Evolutionary conservation across 202 grass and related monocot genomes (phyloP).

Genomic region (Dendrocalamus latiflorus): DNA sequence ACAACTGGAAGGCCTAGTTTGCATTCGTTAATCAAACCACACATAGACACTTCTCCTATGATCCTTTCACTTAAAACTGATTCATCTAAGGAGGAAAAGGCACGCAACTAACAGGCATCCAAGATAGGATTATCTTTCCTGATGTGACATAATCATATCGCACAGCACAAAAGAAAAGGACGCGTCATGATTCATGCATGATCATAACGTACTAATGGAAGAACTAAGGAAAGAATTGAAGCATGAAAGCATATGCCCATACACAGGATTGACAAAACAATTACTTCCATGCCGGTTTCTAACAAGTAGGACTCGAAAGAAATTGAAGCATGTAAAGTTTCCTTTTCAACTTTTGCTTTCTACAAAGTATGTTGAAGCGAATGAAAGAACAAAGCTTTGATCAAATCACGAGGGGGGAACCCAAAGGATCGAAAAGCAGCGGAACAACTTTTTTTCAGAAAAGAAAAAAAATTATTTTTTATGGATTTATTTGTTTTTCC

Average conservation of each 20-base stretch:
- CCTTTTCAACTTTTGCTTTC: not conserved
- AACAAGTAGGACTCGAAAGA: not conserved
- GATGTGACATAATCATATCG: no score
- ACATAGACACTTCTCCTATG: conserved; percentile 4
- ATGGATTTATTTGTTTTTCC: no score
- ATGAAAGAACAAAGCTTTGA: conserved; percentile 4
- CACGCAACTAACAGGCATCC: conserved; percentile 12
- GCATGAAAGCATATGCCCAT: no score
- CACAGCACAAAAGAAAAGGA: not conserved
- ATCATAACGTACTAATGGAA: conserved; percentile 1
- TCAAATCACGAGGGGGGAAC: conserved; percentile 9
- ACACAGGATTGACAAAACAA: no score
- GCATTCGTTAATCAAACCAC: conserved; percentile 21
- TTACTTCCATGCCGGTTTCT: not conserved
- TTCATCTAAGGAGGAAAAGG: not conserved
- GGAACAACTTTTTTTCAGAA: not conserved
- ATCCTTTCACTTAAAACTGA: conserved; percentile 4
- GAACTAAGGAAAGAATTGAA: not conserved
- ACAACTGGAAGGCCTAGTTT: conserved; percentile 6
- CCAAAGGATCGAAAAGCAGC: not conserved
- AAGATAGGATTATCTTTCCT: no score
- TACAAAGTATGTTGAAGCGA: not conserved
- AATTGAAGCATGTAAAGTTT: conserved; percentile 13
- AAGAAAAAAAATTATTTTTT: no score
- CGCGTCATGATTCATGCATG: conserved; percentile 1